Evolutionary conservation across 1,139 yeast species (phyloP).

Genomic region (Spencermartinsiella ligniputridi): DNA sequence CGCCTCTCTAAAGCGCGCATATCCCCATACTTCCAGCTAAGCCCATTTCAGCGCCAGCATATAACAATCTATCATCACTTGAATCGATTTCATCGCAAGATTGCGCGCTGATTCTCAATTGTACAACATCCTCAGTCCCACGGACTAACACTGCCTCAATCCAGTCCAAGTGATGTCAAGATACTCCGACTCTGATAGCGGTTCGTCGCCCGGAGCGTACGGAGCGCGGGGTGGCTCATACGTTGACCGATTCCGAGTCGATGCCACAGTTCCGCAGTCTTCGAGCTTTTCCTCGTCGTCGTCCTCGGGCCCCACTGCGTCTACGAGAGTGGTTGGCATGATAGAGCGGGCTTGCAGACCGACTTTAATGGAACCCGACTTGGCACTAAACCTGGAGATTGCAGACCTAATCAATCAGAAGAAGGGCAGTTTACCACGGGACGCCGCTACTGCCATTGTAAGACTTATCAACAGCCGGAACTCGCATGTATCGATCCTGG

Average conservation of each 20-base stretch:
- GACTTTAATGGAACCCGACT: constrained; percentile 78
- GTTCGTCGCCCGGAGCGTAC: no score
- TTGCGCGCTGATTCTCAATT: no score
- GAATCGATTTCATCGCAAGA: no score
- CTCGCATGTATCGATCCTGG: constrained; percentile 67
- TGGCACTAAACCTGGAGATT: constrained; percentile 82
- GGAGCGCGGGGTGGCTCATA: constrained; percentile 27
- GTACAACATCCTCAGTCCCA: no score
- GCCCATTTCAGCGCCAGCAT: no score
- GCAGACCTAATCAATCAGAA: constrained; percentile 91
- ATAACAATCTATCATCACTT: no score
- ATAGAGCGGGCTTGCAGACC: constrained; percentile 84
- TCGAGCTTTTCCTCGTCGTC: constrained; percentile 14
- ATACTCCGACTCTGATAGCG: not conserved
- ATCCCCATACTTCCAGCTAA: no score
- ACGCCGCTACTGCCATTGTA: constrained; percentile 89
- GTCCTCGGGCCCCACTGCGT: constrained; percentile 17
- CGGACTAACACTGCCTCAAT: no score
- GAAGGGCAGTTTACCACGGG: constrained; percentile 87
- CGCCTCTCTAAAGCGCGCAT: no score
- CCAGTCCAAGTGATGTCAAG: no score
- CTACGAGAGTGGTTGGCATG: constrained; percentile 22
- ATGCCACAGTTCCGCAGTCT: constrained; percentile 23
- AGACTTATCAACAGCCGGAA: constrained; percentile 78
- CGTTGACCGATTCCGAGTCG: constrained; percentile 37